Evolutionary conservation across 2,329 filamentous ascomycete genomes (phyloP).

Genomic region (Cytospora schulzeri): DNA sequence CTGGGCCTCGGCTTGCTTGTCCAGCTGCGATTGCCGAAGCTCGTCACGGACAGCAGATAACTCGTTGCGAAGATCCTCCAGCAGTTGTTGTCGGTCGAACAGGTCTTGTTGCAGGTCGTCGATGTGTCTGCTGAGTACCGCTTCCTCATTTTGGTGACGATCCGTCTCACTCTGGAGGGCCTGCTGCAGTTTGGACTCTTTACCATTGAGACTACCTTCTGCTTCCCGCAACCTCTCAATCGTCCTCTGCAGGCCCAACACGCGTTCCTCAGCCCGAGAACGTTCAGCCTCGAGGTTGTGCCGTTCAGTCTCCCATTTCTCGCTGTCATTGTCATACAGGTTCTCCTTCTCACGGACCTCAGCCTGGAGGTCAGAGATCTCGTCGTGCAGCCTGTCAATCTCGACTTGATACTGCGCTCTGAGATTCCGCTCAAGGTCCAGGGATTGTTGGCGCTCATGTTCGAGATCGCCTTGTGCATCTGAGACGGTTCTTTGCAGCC

Average conservation of each 20-base stretch:
- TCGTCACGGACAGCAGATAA: conserved; percentile 68
- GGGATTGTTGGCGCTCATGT: conserved; percentile 58
- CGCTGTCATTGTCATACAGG: conserved; percentile 69
- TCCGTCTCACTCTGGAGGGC: conserved; percentile 71
- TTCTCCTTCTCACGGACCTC: conserved; percentile 71
- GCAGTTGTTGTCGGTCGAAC: conserved; percentile 63
- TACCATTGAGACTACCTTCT: conserved; percentile 67
- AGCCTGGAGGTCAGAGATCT: conserved; percentile 65
- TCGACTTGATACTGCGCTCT: conserved; percentile 56
- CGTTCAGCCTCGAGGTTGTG: conserved; percentile 67
- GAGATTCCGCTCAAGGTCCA: conserved; percentile 63
- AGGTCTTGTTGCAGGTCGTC: conserved; percentile 73
- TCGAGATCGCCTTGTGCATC: conserved; percentile 53
- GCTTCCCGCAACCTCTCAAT: conserved; percentile 70
- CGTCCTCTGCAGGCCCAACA: conserved; percentile 67
- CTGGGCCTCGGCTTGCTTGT: conserved; percentile 63
- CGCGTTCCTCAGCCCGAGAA: conserved; percentile 68
- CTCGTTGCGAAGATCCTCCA: conserved; percentile 68
- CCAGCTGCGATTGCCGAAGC: conserved; percentile 66
- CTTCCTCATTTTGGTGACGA: conserved; percentile 72
- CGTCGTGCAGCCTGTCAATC: conserved; percentile 55
- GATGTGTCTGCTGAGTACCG: conserved; percentile 70
- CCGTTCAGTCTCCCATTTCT: conserved; percentile 71
- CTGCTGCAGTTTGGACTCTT: conserved; percentile 68
- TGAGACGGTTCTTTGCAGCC: conserved; percentile 48